phyloP scores from a whole-genome alignment of 148 eudicot species.

The Bassia scoparia region DNA sequence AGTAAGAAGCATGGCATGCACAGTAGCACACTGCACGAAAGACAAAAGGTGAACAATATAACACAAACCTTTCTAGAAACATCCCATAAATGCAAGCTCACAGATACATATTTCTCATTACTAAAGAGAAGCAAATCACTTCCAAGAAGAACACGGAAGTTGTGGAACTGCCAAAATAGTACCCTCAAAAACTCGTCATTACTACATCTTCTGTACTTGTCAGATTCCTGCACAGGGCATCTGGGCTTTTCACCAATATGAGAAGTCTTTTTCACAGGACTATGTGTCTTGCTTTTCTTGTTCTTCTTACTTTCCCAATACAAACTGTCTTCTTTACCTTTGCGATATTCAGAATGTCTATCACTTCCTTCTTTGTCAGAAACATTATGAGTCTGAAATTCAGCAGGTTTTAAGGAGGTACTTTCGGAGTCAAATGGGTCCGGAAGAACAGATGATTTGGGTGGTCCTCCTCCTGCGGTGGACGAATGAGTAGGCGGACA shows the following conservation, averaged over 20 bases:
- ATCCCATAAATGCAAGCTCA: slow-evolving; percentile 99
- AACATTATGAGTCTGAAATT: slow-evolving; percentile 35
- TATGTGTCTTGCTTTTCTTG: slow-evolving; percentile 51
- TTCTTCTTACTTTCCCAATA: slow-evolving; percentile 63
- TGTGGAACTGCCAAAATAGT: slow-evolving; percentile 94
- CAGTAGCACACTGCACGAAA: background rate
- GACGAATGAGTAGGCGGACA: slow-evolving; percentile 81
- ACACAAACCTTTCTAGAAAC: slow-evolving; percentile 75
- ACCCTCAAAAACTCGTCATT: slow-evolving; percentile 69
- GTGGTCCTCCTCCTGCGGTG: slow-evolving; percentile 33
- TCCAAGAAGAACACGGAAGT: slow-evolving; percentile 93
- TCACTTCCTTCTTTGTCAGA: slow-evolving; percentile 30
- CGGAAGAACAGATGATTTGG: slow-evolving; percentile 46
- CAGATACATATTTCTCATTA: slow-evolving; percentile 86
- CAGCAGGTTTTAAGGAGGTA: slow-evolving; percentile 44
- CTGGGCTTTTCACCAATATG: slow-evolving; percentile 70
- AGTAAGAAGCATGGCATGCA: slow-evolving; percentile 5
- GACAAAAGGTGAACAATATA: background rate
- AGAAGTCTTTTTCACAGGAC: slow-evolving; percentile 57
- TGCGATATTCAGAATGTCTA: slow-evolving; percentile 33
- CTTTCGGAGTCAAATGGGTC: slow-evolving; percentile 29
- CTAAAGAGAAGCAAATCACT: slow-evolving; percentile 94
- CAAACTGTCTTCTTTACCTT: slow-evolving; percentile 41
- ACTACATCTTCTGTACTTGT: slow-evolving; percentile 57
- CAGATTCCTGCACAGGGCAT: slow-evolving; percentile 66